Evolutionary conservation across 2,329 filamentous ascomycete genomes (phyloP), one percentile per base, ranked within the genome.

Genomic region (Alternaria triticimaculans): DNA sequence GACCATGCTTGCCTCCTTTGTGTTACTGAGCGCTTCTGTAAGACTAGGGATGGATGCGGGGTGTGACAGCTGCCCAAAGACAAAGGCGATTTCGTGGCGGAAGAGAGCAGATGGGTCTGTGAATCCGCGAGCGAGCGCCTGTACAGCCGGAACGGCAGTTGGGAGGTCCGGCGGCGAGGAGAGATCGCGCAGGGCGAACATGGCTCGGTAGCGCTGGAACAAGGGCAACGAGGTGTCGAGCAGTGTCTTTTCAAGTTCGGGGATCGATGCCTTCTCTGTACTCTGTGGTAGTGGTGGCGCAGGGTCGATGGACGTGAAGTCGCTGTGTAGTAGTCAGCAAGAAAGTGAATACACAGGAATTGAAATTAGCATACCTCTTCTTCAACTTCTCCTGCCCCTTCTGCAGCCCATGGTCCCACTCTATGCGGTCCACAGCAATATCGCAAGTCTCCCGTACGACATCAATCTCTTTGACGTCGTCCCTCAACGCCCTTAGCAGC

Each of bases 21-120:
- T 83, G 79, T 99, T 87, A 73, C 91, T 91, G 63, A 99, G 85
- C 1, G 92, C 89, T 55, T 88, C 88, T 15, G 91, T 91, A 62
- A 99, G 87, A 63, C 93, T 93, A 5, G 96, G 94, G 70, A 99
- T 97, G 1, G 94, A 97, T n/a, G 95, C 95, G 2, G 96, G 96
- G 77, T 99, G 96, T 59, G 92, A 94, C 56, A 99, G 86, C 81
- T 99, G 96, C 59, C 96, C 96, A 72, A 99, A 99, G 14, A 99
- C 96, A 79, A 99, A 99, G 14, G 96, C 96, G 69, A 99, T 94
- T 80, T 99, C 96, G 83, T 99, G 96, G 70, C 96, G 90, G 87
- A 99, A 98, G 8, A 99, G 88, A 6, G 94, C 94, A 53, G 94
- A 97, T 18, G 89, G 86, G 79, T 99, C 96, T 30, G 86, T 85